Percentiles rank a stretch among this genome's conserved stretches.
These are phyloP conservation scores for Russula sp. DNA, from an alignment of 768 basidiomycete species.

Conservation along the genomic window DNA sequence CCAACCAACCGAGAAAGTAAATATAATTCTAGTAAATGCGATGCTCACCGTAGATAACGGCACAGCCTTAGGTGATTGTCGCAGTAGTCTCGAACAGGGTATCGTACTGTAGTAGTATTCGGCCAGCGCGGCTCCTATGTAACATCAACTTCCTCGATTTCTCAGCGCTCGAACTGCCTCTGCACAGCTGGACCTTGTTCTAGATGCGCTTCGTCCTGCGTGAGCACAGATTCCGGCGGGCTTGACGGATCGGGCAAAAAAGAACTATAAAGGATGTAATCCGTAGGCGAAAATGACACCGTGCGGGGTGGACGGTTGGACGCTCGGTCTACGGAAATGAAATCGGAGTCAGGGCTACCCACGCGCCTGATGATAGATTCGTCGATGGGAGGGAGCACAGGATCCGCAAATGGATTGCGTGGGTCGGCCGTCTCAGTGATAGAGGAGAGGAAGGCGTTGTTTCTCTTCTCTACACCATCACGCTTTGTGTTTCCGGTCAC, in stretches of 20 bases:
- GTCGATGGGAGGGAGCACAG: constrained; percentile 3
- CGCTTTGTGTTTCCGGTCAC: neutral
- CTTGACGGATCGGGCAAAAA: neutral
- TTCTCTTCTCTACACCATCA: neutral
- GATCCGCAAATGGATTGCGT: constrained; percentile 13
- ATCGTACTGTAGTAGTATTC: neutral
- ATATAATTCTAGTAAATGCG: neutral
- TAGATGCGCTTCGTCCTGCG: neutral
- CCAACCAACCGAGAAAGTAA: neutral
- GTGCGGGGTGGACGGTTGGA: neutral
- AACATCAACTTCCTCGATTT: constrained; percentile 2
- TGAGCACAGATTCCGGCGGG: neutral
- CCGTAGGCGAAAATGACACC: neutral
- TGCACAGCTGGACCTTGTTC: neutral
- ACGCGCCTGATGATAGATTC: neutral
- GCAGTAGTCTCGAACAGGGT: neutral
- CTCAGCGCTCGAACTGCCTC: neutral
- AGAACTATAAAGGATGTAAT: neutral
- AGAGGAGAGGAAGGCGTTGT: neutral
- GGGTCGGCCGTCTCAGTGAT: neutral
- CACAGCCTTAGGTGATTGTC: neutral
- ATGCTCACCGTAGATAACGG: neutral
- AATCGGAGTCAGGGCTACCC: constrained; percentile 11
- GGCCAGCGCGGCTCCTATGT: neutral
- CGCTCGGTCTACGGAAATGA: neutral